phyloP scores from a whole-genome alignment of 768 basidiomycete genomes.

The Tricholoma flavovirens region DNA sequence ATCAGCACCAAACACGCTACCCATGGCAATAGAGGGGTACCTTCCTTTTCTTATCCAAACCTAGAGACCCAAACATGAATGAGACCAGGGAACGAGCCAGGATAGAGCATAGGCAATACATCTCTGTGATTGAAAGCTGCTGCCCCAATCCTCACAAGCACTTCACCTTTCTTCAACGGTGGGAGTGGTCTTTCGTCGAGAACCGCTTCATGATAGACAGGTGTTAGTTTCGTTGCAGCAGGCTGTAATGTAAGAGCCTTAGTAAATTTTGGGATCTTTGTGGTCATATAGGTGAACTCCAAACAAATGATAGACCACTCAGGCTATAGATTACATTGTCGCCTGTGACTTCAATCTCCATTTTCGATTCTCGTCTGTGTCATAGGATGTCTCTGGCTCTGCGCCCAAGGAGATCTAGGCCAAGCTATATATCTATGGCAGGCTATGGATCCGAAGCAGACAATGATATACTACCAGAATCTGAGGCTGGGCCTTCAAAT shows the following conservation, averaged over 20 bases:
- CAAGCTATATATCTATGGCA: conserved; percentile 41
- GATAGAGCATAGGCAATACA: conserved; percentile 26
- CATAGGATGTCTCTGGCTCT: conserved; percentile 47
- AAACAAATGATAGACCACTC: no score
- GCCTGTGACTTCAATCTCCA: background rate
- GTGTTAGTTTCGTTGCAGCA: conserved; percentile 31
- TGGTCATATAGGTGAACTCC: no score
- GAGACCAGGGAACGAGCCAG: background rate
- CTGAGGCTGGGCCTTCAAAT: conserved; percentile 30
- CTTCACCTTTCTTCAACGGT: conserved; percentile 45
- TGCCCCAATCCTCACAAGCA: conserved; percentile 64
- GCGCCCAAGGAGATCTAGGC: conserved; percentile 47
- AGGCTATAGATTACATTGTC: conserved; percentile 2
- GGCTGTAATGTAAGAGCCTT: conserved; percentile 45
- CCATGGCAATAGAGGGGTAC: conserved; percentile 60
- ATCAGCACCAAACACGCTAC: conserved; percentile 62
- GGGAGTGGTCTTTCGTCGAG: conserved; percentile 48
- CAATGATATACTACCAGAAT: conserved; percentile 19
- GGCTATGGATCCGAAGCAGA: conserved; percentile 31
- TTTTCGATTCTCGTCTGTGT: background rate
- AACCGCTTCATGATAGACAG: conserved; percentile 51
- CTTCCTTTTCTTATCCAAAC: conserved; percentile 67
- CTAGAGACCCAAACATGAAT: conserved; percentile 29
- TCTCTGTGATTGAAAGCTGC: conserved; percentile 78
- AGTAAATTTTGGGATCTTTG: conserved; percentile 36